These are phyloP conservation scores for Panaeolus cyanescens DNA, from an alignment of 768 basidiomycete genomes.

Conservation along the genomic window DNA sequence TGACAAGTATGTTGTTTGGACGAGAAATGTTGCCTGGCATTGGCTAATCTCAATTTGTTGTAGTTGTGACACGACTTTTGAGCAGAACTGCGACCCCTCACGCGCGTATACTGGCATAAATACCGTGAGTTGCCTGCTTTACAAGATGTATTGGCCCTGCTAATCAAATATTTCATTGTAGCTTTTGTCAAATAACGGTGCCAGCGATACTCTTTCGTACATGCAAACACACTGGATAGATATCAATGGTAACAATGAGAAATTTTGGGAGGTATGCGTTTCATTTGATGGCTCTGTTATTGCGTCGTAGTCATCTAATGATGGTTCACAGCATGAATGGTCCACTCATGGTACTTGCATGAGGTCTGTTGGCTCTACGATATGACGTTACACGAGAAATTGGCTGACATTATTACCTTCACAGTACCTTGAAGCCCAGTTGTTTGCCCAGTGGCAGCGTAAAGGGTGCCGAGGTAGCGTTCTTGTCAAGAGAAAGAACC, in stretches of 20 bases:
- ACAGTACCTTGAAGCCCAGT: conserved; percentile 55
- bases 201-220: conserved; percentile 56
- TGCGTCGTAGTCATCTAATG: too few species aligned
- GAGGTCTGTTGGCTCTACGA: conserved; percentile 34
- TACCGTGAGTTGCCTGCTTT: conserved; percentile 20
- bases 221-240: conserved; percentile 68
- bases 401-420: not conserved
- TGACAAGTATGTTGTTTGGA: conserved; percentile 48
- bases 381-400: not conserved
- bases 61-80: conserved; percentile 55
- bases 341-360: conserved; percentile 63
- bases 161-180: conserved; percentile 26
- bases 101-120: conserved; percentile 34
- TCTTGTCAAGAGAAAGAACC: not conserved
- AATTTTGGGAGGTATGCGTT: conserved; percentile 67
- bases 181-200: conserved; percentile 61
- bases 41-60: not conserved
- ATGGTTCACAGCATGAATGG: conserved; percentile 72
- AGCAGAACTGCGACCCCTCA: conserved; percentile 38
- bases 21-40: not conserved
- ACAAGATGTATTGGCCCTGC: conserved; percentile 19
- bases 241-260: conserved; percentile 55
- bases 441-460: conserved; percentile 65
- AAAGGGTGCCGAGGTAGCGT: conserved; percentile 56
- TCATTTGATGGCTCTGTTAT: not conserved